Base-by-base conservation (phyloP, 768 basidiomycete species). In the Mycena olivaceomarginata region DNA sequence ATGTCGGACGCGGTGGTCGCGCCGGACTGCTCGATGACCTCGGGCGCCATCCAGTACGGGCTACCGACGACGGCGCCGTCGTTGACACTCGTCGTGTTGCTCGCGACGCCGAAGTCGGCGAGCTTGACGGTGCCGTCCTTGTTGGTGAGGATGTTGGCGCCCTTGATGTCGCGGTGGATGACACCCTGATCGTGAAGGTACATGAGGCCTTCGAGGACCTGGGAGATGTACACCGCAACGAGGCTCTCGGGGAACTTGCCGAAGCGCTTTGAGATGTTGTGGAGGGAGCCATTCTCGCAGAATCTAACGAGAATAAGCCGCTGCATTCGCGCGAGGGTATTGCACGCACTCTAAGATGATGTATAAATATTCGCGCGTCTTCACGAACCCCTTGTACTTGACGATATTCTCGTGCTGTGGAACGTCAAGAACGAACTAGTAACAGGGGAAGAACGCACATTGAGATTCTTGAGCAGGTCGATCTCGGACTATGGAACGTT, bases 31-130 rank as follows among this genome's bases (percentile, higher is more conserved):
- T 99, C 98, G 74, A 99, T 99, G 63, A 99, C 96, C 86, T 99
- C 98, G 2, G 98, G 98, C 11, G 98, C 98, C 98, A 99, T 99
- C 98, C 98, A 99, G 83, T 99, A 99, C 5, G 98, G 98, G 82
- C 96, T 98, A 8, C 98, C 98, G 56, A 99, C 98, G 2, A 99
- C 98, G 13, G 97, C 96, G 81, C 94, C 95, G 83, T 98, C 96
- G 60, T 91, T 91, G 31, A 93, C 93, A 13, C 92, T 91, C 37
- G 94, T 92, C 12, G 95, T 93, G 59, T 90, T 93, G 70, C 94
- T 94, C 13, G 97, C 97, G 22, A 99, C 98, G 67, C 98, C 98
- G 82, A 99, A 99, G 86, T 99, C 98, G 15, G 98, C 98, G n/a
- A 99, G 91, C 85, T 99, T 99, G 75, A 99, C 98, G 25, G 94